Evolutionary conservation across 495 filamentous ascomycete species (phyloP), one percentile per base, ranked within the genome.

Genomic region (Penicillium roqueforti): DNA sequence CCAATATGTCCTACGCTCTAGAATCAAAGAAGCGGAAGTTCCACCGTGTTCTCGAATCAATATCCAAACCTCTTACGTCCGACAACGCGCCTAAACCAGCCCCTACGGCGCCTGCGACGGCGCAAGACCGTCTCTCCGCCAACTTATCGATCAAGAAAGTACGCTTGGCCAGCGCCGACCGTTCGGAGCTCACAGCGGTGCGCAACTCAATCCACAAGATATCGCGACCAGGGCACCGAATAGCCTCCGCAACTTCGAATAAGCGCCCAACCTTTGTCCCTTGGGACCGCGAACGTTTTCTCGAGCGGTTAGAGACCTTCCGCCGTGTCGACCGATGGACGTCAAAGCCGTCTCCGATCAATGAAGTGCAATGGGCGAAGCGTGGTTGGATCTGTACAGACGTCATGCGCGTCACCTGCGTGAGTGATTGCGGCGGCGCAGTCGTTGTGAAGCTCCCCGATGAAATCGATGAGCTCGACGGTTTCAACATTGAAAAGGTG

Each of bases 281-380:
- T 7, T 87, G 86, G 81, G 89, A 92, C 66, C 87, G 92, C 46
- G 83, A 83, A 26, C 82, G 84, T 54, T 92, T 98, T 57, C 80
- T 97, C 3, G 81, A 83, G 56, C 77, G 93, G 19, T 74, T 98
- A 40, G 86, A 86, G 56, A 93, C 92, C 1, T 98, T 93, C 59
- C 84, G 91, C 48, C 89, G 91, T 56, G 84, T 97, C 39, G 91
- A 90, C 53, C 82, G 87, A 63, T 98, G 93, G 93, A 59, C 86
- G 77, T 49, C 71, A 29, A 69, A 97, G 88, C 73, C 93, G 3
- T 76, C 87, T 10, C 71, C 75, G 32, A 86, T 97, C 57, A 91
- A 83, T 63, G 93, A 97, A 71, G 87, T 97, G 6, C 84, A 89
- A 69, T 98, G 95, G 95, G 91, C 92, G 6, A 96, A 92, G 75